Evolutionary conservation across 371 early-diverging fungal species (phyloP), one percentile per base, ranked within the genome.

Genomic region (Mortierella sp.): DNA sequence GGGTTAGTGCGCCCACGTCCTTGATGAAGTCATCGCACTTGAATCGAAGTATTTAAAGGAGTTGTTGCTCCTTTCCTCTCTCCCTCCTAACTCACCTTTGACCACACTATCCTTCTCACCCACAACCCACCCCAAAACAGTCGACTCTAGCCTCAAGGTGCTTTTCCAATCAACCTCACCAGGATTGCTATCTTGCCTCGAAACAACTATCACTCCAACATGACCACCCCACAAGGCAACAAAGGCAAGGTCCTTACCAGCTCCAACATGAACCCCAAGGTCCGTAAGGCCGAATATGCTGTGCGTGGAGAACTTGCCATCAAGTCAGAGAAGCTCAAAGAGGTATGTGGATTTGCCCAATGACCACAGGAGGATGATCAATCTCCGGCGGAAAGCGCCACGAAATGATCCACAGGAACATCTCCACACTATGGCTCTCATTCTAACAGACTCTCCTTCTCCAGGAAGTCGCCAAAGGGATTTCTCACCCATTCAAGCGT

Each of bases 251-350:
- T 91, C 8, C 84, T 95, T 29, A 89, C 82, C 25, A 44, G 82
- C 12, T 85, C 87, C 12, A 88, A 84, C 2, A 91, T 95, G 82
- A 93, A 94, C 74, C 90, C 90, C 53, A 81, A 84, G 57, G 78
- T 96, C 57, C 85, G 83, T 57, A 81, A 85, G 21, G 93, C 92
- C 58, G 94, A 97, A 74, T 98, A 98, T 76, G 98, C 99, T 27
- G 99, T 98, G 16, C 93, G 99, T 57, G 99, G 99, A 31, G 96
- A 91, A 54, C 82, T 97, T 21, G 97, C 99, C 29, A 95, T 98
- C 62, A 90, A 93, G 37, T 96, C 97, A 24, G 99, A 98, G 57
- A 81, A 90, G 62, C 80, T 98, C 55, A 83, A 83, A 37, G 81
- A 87, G 78, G 93, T 94, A 63, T 59, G 59, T 58, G n/a, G 19